phyloP scores from a whole-genome alignment of 1,284 basidiomycete species.

The Cutaneotrichosporon sp. region DNA sequence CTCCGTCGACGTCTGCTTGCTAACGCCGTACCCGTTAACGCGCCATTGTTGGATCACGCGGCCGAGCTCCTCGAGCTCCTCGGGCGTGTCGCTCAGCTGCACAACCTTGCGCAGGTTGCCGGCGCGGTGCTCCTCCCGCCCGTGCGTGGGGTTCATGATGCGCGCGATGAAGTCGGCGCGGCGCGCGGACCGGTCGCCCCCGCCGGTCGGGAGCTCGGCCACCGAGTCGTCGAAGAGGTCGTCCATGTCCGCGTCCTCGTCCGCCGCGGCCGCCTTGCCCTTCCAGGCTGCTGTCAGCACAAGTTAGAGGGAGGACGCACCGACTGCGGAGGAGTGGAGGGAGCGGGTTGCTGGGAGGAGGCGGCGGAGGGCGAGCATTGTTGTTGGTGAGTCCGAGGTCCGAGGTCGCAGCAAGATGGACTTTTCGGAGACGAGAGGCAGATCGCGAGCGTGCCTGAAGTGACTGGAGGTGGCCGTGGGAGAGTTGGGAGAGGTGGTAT shows the following conservation, averaged over 20 bases:
- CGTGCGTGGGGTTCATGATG: constrained; percentile 13
- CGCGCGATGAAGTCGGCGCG: constrained; percentile 9
- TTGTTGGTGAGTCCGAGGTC: neutral
- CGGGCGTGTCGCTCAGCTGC: constrained; percentile 21
- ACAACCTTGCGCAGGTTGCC: constrained; percentile 28
- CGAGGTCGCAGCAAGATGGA: neutral
- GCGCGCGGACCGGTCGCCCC: constrained; percentile 11
- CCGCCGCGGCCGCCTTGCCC: constrained; percentile 18
- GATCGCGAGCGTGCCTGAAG: constrained; percentile 4
- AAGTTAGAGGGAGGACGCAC: neutral
- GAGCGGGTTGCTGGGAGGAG: constrained; percentile 15
- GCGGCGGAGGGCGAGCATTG: constrained; percentile 27
- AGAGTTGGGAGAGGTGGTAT: neutral
- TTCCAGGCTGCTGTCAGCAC: constrained; percentile 10
- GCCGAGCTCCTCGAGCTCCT: constrained; percentile 22
- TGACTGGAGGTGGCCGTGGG: neutral
- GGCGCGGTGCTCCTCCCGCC: constrained; percentile 11
- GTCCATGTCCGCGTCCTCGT: constrained; percentile 18
- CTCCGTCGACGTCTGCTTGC: constrained; percentile 24
- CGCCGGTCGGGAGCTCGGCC: neutral
- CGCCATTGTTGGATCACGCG: constrained; percentile 23
- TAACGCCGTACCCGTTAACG: constrained; percentile 16
- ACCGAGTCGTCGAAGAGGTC: constrained; percentile 19
- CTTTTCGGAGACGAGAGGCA: constrained; percentile 3
- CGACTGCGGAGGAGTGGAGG: constrained; percentile 18